These are phyloP conservation scores for Trichoderma hamatum DNA, from an alignment of 2,329 filamentous ascomycete genomes.

Conservation along the genomic window DNA sequence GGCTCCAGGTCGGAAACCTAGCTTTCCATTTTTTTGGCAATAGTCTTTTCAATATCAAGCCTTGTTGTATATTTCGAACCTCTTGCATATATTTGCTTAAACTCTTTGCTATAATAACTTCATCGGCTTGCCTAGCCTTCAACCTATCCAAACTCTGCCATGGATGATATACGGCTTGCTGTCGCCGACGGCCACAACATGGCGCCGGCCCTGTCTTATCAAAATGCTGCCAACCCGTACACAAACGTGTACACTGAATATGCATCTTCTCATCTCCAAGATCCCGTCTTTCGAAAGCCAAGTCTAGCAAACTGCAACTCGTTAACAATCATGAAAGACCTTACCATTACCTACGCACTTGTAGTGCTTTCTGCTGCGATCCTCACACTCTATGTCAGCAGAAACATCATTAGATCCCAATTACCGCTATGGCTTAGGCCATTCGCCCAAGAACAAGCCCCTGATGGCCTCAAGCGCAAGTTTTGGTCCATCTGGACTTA, in stretches of 20 bases:
- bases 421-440: conserved; percentile 47
- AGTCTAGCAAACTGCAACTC: not conserved
- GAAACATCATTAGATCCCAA: conserved; percentile 33
- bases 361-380: conserved; percentile 37
- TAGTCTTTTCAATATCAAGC: not conserved
- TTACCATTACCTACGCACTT: conserved; percentile 31
- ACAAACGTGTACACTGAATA: not conserved
- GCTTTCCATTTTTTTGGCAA: not conserved
- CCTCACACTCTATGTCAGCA: conserved; percentile 37
- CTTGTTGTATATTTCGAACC: not conserved
- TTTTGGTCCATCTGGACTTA: conserved; percentile 47
- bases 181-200: not conserved
- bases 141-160: not conserved
- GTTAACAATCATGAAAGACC: conserved; percentile 23
- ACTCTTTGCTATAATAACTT: not conserved
- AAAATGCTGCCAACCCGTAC: not conserved
- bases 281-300: not conserved
- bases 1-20: rapidly evolving
- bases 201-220: not conserved
- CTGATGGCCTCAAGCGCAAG: conserved; percentile 33
- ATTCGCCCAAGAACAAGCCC: conserved; percentile 47
- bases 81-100: not conserved
- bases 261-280: not conserved
- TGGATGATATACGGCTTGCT: not conserved
- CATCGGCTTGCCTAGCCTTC: not conserved